A percentile compares a stretch with the other conserved stretches of the same genome.
Evolutionary conservation across 2,329 filamentous ascomycete genomes (phyloP).

Genomic region (Aspergillus chevalieri): DNA sequence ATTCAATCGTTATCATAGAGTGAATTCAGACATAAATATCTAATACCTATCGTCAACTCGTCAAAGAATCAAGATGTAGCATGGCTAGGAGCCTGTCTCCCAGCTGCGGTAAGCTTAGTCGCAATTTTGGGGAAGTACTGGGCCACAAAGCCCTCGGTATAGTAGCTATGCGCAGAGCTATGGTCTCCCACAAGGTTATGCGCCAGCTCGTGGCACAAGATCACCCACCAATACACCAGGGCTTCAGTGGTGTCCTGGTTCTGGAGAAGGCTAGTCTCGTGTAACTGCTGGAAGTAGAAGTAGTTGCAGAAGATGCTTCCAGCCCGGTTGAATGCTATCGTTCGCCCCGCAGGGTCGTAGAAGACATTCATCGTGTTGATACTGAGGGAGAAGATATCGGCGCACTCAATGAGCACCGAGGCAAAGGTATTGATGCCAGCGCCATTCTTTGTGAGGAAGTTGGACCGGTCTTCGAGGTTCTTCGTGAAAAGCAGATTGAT

Average conservation of each 20-base stretch:
- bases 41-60: not conserved
- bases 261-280: slow-evolving; percentile 48
- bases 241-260: slow-evolving; percentile 58
- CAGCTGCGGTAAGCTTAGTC: slow-evolving; percentile 40
- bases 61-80: not conserved
- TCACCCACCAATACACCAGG: slow-evolving; percentile 85
- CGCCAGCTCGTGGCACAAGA: slow-evolving; percentile 90
- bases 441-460: slow-evolving; percentile 59
- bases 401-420: slow-evolving; percentile 61
- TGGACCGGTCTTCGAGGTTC: slow-evolving; percentile 44
- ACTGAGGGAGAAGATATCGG: slow-evolving; percentile 65
- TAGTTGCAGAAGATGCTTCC: slow-evolving; percentile 93
- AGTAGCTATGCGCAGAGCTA: slow-evolving; percentile 73
- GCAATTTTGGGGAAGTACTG: slow-evolving; percentile 71
- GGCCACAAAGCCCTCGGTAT: slow-evolving; percentile 73
- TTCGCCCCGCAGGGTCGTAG: slow-evolving; percentile 69
- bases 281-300: slow-evolving; percentile 75
- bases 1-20: not conserved
- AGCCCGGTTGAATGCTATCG: slow-evolving; percentile 85
- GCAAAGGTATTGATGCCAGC: slow-evolving; percentile 64
- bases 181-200: slow-evolving; percentile 83
- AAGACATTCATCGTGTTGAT: slow-evolving; percentile 73
- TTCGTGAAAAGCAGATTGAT: slow-evolving; percentile 69
- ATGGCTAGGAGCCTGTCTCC: not conserved
- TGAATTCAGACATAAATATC: not conserved